Evolutionary conservation across 2,329 filamentous ascomycete species (phyloP), one percentile per base, ranked within the genome.

Genomic region (Alternaria novae-zelandiae): DNA sequence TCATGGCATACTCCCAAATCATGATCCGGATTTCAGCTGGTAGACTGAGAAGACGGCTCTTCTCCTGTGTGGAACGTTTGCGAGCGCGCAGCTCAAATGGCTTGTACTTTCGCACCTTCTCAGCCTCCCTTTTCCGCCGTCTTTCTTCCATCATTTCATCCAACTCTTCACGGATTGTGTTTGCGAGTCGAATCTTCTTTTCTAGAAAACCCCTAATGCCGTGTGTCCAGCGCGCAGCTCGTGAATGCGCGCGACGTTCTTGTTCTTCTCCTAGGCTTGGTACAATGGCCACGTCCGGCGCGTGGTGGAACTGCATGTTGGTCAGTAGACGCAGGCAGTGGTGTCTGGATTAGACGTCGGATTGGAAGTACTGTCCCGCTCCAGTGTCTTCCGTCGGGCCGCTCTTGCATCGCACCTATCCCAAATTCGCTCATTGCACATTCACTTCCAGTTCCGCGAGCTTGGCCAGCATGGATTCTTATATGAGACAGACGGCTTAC

Each of bases 381-480:
- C 32, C 32, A 41, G 15, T 41, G 5, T 41, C 7, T n/a, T 36
- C 32, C 8, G 32, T 36, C 32, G 32, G 32, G 32, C 32, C 0
- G 32, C 32, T 4, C 32, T 36, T 36, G 15, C 15, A 36, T 36
- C 32, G 15, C 32, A 36, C 15, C 32, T 36, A 36, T 36, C 32
- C 15, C 15, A 5, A 9, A 36, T 36, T 5, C 32, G 32, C 32
- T 36, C 32, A 0, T n/a, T 36, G 32, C 32, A 36, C 15, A 36
- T 36, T 36, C 32, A 36, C 32, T 36, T 36, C 32, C 15, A 36
- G 32, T 36, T 36, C 7, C 32, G 32, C 32, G 32, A 36, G 4
- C 15, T 36, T n/a, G 4, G 15, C 4, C 32, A n/a, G 15, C 32
- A n/a, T n/a, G 0, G 0, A 5, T 3, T 5, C 15, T 36, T 36